Evolutionary conservation across 805 yeast species (phyloP).

Genomic region (Wickerhamiella qilinensis): DNA sequence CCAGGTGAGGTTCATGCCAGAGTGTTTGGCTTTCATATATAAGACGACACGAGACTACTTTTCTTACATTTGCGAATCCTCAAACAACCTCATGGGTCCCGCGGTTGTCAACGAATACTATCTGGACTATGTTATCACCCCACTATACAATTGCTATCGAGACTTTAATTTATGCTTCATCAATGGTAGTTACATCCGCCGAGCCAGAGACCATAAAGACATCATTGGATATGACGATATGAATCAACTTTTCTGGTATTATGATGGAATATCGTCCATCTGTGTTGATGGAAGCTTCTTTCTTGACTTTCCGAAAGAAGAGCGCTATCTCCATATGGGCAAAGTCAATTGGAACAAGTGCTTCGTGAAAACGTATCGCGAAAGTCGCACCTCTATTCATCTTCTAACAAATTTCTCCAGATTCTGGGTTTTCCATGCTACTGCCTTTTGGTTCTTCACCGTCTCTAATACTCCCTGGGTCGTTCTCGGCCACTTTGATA

Average conservation of each 20-base stretch:
- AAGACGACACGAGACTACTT: conserved; percentile 63
- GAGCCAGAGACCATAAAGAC: conserved; percentile 47
- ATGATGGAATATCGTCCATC: conserved; percentile 47
- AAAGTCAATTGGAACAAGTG: conserved; percentile 50
- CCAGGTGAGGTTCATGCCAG: conserved; percentile 76
- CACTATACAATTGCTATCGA: conserved; percentile 46
- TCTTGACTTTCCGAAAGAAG: conserved; percentile 36
- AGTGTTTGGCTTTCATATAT: conserved; percentile 69
- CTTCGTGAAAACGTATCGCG: conserved; percentile 60
- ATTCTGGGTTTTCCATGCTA: conserved; percentile 61
- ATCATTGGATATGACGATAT: conserved; percentile 81
- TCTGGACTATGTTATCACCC: conserved; percentile 57
- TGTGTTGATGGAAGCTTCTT: conserved; percentile 30
- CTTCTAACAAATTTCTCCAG: conserved; percentile 57
- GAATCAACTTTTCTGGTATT: conserved; percentile 77
- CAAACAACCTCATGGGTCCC: conserved; percentile 17
- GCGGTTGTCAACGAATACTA: conserved; percentile 17
- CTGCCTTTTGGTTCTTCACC: conserved; percentile 66
- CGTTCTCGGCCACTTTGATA: conserved; percentile 42
- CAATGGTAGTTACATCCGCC: conserved; percentile 30
- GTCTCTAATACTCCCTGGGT: conserved; percentile 51
- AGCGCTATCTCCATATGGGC: conserved; percentile 39
- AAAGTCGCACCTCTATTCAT: conserved; percentile 65
- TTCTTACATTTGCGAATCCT: too few species aligned
- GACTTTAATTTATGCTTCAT: conserved; percentile 34